Evolutionary conservation across 495 filamentous ascomycete species (phyloP).

Genomic region (Opeltia flavorubescens): DNA sequence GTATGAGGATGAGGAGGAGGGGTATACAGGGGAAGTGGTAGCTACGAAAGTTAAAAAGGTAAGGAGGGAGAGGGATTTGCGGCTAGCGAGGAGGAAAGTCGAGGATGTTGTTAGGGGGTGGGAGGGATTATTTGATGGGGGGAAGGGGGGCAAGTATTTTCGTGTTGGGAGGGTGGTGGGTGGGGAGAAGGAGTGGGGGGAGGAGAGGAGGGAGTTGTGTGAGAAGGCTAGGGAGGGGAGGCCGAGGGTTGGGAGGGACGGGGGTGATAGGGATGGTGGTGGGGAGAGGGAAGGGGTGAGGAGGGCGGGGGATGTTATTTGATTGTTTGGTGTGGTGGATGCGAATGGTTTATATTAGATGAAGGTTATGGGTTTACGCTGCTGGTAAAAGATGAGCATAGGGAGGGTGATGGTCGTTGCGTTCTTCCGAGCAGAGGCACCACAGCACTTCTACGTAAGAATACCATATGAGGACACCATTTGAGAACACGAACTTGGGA

Average conservation of each 20-base stretch:
- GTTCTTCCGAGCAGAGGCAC: too few relatives aligned
- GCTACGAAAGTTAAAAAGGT: constrained; percentile 17
- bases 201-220: constrained; percentile 25
- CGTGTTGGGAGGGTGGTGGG: constrained; percentile 51
- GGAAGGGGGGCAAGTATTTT: constrained; percentile 57
- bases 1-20: constrained; percentile 39
- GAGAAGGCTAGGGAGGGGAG: constrained; percentile 16
- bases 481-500: too few relatives aligned
- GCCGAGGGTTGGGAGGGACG: constrained; percentile 8
- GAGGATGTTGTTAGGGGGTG: constrained; percentile 30
- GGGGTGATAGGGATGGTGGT: background rate
- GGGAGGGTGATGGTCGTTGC: too few relatives aligned
- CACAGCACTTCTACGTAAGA: too few relatives aligned
- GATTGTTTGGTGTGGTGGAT: background rate
- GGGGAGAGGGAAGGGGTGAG: background rate
- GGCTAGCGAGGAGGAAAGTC: constrained; percentile 29
- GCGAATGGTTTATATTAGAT: background rate
- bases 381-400: background rate
- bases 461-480: too few relatives aligned
- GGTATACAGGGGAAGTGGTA: constrained; percentile 33
- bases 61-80: constrained; percentile 29
- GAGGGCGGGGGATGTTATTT: constrained; percentile 1
- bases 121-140: constrained; percentile 50
- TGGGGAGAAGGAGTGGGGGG: constrained; percentile 20
- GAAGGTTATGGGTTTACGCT: background rate